These are phyloP conservation scores for Pseudogymnoascus sp. DNA, from an alignment of 2,329 filamentous ascomycete species.

Conservation along the genomic window DNA sequence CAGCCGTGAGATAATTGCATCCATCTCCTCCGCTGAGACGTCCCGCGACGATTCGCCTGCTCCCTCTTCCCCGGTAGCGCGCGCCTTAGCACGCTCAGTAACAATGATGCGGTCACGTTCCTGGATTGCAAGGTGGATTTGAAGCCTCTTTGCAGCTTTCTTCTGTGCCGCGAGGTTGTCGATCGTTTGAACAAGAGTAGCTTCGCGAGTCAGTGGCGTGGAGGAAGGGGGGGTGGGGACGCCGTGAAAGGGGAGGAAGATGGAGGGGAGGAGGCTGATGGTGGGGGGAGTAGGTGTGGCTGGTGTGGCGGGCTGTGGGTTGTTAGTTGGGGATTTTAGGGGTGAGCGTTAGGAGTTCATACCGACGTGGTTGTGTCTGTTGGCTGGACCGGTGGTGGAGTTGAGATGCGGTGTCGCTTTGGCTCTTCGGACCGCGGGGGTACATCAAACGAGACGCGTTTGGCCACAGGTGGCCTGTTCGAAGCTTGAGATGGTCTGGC, in stretches of 20 bases:
- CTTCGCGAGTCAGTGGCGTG: conserved; percentile 1
- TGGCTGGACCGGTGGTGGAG: not conserved
- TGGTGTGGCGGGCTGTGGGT: not conserved
- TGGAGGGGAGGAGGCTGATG: conserved; percentile 12
- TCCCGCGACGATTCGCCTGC: not conserved
- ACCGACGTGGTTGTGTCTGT: not conserved
- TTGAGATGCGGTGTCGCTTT: not conserved
- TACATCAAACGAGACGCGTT: conserved; percentile 15
- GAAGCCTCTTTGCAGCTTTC: conserved; percentile 18
- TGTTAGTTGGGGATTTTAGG: not conserved
- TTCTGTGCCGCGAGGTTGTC: conserved; percentile 19
- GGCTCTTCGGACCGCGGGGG: conserved; percentile 9
- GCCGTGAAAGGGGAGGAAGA: conserved; percentile 22
- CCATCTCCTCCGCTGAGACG: not conserved
- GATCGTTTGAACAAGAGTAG: conserved; percentile 18
- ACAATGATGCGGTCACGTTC: conserved; percentile 11
- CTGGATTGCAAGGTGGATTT: conserved; percentile 15
- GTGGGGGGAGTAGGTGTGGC: not conserved
- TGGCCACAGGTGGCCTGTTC: not conserved
- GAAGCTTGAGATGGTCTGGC: not conserved
- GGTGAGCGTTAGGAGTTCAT: not conserved
- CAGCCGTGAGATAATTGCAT: not conserved
- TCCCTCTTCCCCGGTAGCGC: not conserved
- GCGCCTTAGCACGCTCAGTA: conserved; percentile 15
- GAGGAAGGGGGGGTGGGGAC: conserved; percentile 10